Evolutionary conservation across 192 early-diverging fungal genomes (phyloP).

Genomic region (Umbelopsis isabellina): DNA sequence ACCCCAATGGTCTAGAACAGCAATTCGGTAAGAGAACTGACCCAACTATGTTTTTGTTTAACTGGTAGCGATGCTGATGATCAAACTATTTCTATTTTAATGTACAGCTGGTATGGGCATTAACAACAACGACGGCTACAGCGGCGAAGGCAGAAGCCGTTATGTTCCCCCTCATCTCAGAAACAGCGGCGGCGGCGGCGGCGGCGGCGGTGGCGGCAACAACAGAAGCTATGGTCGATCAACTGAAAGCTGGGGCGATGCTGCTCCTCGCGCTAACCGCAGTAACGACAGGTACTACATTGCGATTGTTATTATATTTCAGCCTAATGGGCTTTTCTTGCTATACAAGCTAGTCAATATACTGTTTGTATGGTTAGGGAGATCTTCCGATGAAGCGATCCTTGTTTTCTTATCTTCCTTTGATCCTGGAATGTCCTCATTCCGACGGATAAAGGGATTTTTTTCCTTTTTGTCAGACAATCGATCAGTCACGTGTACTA

Average conservation of each 20-base stretch:
- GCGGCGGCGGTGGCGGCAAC: constrained; percentile 27
- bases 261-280: constrained; percentile 33
- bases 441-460: constrained; percentile 1
- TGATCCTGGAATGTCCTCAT: no score
- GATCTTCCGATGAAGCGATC: no score
- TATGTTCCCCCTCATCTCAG: constrained; percentile 77
- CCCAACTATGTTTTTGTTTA: background rate
- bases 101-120: constrained; percentile 70
- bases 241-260: constrained; percentile 37
- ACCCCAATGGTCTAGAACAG: constrained; percentile 71
- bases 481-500: constrained; percentile 5
- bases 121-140: constrained; percentile 50
- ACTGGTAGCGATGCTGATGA: background rate
- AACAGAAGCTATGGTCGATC: constrained; percentile 27
- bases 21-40: constrained; percentile 60
- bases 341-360: background rate
- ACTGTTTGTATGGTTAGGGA: no score
- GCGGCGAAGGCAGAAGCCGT: constrained; percentile 39
- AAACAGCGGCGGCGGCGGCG: constrained; percentile 34
- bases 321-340: background rate
- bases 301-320: no score
- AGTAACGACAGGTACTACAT: constrained; percentile 14
- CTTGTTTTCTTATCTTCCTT: no score
- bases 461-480: background rate
- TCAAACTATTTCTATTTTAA: background rate